These are phyloP conservation scores for Acrocalymma vagum DNA, from an alignment of 2,329 filamentous ascomycete species.

Conservation along the genomic window DNA sequence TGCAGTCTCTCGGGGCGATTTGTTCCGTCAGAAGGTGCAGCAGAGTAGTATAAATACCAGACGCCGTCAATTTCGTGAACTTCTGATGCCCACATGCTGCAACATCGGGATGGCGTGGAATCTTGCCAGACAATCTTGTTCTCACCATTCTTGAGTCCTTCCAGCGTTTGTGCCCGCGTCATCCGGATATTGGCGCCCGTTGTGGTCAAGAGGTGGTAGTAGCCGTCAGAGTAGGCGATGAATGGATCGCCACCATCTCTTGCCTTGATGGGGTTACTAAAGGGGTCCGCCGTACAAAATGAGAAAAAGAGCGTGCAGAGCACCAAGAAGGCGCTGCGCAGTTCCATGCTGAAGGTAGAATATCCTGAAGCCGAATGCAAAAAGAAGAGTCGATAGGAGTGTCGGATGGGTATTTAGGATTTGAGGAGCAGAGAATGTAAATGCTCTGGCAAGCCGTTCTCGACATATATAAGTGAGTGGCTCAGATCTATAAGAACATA, in stretches of 20 bases:
- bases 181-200: conserved; percentile 64
- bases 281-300: too few relatives aligned
- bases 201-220: conserved; percentile 64
- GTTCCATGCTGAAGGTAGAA: too few relatives aligned
- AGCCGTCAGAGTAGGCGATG: conserved; percentile 60
- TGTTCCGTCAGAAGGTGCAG: conserved; percentile 36
- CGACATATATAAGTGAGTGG: too few relatives aligned
- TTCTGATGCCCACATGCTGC: conserved; percentile 66
- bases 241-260: conserved; percentile 61
- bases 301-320: too few relatives aligned
- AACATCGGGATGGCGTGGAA: conserved; percentile 54
- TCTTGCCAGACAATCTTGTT: conserved; percentile 60
- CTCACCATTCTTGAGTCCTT: conserved; percentile 60
- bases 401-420: too few relatives aligned
- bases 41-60: conserved; percentile 66
- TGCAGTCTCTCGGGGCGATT: conserved; percentile 45
- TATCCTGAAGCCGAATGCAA: too few relatives aligned
- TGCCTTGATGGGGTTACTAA: conserved; percentile 62
- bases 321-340: too few relatives aligned
- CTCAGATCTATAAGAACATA: too few relatives aligned
- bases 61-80: conserved; percentile 56
- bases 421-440: too few relatives aligned
- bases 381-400: too few relatives aligned
- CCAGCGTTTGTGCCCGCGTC: conserved; percentile 60
- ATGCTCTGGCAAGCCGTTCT: too few relatives aligned